A percentile compares a stretch with the other conserved stretches of the same genome.
Evolutionary conservation across 2,329 filamentous ascomycete genomes (phyloP).

Genomic region (Botrytis pseudocinerea): DNA sequence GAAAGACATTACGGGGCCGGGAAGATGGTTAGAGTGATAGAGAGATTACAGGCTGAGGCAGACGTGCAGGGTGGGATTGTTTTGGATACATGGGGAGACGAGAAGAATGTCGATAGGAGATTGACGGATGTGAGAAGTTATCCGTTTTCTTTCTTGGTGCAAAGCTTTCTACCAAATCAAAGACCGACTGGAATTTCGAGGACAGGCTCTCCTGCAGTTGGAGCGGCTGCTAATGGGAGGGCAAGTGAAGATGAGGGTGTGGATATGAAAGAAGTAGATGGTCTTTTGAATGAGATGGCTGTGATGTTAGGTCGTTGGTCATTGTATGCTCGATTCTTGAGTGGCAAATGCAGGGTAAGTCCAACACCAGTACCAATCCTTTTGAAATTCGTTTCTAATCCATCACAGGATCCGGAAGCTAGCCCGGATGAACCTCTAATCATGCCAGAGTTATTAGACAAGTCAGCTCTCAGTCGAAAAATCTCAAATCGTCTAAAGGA

Average conservation of each 20-base stretch:
- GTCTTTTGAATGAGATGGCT: constrained; percentile 80
- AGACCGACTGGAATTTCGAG: constrained; percentile 64
- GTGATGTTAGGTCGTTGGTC: constrained; percentile 94
- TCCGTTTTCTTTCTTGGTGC: constrained; percentile 93
- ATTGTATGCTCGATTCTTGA: constrained; percentile 84
- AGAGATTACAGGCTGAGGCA: constrained; percentile 88
- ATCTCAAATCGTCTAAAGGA: constrained; percentile 70
- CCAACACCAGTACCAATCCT: constrained; percentile 27
- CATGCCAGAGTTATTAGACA: constrained; percentile 71
- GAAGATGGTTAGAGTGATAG: constrained; percentile 93
- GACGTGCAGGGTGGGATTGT: constrained; percentile 96
- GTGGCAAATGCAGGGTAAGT: constrained; percentile 78
- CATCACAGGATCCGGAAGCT: constrained; percentile 50
- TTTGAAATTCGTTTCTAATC: constrained; percentile 39
- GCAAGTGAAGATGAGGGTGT: constrained; percentile 86
- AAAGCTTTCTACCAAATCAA: constrained; percentile 81
- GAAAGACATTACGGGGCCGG: constrained; percentile 91
- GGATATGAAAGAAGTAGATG: constrained; percentile 95
- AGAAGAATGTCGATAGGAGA: constrained; percentile 78
- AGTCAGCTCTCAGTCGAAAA: constrained; percentile 80
- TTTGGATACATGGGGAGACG: constrained; percentile 92
- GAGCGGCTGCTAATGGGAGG: constrained; percentile 54
- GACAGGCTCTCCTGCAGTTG: constrained; percentile 72
- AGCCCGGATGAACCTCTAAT: constrained; percentile 58
- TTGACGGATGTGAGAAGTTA: constrained; percentile 97